These are phyloP conservation scores for Citrullus amarus DNA, from an alignment of 306 rosid genomes.

Conservation along the genomic window DNA sequence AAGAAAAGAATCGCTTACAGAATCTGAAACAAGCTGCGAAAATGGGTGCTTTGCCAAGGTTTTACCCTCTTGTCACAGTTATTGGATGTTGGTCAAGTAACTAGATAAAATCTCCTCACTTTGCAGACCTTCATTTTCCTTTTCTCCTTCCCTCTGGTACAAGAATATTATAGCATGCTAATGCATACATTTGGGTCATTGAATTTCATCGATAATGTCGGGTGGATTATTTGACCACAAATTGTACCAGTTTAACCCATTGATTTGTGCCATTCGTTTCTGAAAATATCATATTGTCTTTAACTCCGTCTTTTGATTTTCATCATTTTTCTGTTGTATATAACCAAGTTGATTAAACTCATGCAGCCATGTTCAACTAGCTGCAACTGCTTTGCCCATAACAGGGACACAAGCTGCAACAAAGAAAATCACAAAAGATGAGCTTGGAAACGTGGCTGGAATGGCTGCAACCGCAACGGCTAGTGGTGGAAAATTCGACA, in stretches of 20 bases:
- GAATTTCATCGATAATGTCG: neutral
- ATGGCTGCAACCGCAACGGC: constrained; percentile 82
- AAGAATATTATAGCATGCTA: neutral
- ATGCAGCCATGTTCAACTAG: constrained; percentile 77
- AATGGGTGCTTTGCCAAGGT: constrained; percentile 84
- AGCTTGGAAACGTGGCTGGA: constrained; percentile 71
- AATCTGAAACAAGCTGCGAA: constrained; percentile 78
- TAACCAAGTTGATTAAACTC: neutral
- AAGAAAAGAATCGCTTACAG: constrained; percentile 55
- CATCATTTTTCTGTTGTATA: neutral
- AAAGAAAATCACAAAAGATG: constrained; percentile 56
- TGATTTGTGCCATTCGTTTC: neutral
- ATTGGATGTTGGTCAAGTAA: constrained; percentile 1
- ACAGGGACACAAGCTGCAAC: constrained; percentile 63
- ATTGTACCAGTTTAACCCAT: neutral
- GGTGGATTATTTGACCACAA: neutral
- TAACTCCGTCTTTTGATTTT: neutral
- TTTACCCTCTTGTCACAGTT: constrained; percentile 8
- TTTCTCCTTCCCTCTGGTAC: neutral
- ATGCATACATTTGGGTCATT: neutral
- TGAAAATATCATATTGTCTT: neutral
- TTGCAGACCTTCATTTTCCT: neutral
- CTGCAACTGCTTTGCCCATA: constrained; percentile 82
- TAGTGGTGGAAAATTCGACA: constrained; percentile 88
- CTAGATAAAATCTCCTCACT: neutral